Base-by-base conservation (phyloP, 495 filamentous ascomycete genomes). In the Friedmanniomyces simplex region DNA sequence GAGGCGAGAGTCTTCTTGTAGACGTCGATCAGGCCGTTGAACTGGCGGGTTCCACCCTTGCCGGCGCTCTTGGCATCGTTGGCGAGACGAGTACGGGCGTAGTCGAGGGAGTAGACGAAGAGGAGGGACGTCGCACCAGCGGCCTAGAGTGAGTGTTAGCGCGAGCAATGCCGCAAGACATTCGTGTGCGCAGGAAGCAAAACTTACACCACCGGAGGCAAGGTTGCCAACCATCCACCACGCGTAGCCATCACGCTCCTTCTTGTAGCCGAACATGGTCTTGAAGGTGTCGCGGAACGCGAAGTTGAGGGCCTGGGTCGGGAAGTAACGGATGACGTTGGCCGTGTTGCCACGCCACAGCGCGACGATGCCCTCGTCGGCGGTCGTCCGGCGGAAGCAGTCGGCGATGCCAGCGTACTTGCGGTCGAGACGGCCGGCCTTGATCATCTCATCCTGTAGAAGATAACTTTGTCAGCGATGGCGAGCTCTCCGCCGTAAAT, bases 271-370 rank as follows among this genome's bases (percentile, higher is more conserved):
- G 86, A 98, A 98, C 91, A 97, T 96, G 66, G 84, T 79, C 88
- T 98, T 98, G 88, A 95, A 98, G 82, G 91, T 96, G 75, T 98
- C 93, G 78, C 94, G 94, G 93, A 98, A 98, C 70, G 93, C 93
- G 74, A 98, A 98, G 89, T 98, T 98, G 71, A 98, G 79, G 64
- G 93, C 93, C 84, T 98, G 93, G 71, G 93, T 98, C 63, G 93
- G 93, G 88, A 98, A 98, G 83, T 98, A 98, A 84, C 93, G 94
- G 80, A 98, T 95, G 77, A 98, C 93, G 85, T 98, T 98, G 87
- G 93, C 93, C 70, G 93, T 98, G 86, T 98, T 98, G 77, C 93
- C 93, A 83, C 93, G 81, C 93, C 93, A 98, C 65, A 98, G 80
- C 54, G 93, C 87, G 69, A 89, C 81, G 61, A 82, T 69, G 75